phyloP scores from a whole-genome alignment of 2,329 filamentous ascomycete species.

The Venturia effusa region DNA sequence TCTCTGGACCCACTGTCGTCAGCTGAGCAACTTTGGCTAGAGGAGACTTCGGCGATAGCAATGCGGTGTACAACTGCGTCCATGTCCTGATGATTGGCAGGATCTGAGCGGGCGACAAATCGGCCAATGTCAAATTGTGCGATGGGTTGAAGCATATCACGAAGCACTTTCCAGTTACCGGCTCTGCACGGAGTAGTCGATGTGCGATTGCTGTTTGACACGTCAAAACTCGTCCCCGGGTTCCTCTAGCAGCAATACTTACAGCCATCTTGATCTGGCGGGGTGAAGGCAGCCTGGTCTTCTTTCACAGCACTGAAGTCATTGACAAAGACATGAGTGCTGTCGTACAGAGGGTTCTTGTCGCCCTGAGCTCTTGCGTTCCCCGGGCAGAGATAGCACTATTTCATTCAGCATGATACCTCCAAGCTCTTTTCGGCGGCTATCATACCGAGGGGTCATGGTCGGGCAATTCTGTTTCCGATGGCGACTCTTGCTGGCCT shows the following conservation, averaged over 20 bases:
- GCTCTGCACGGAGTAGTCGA: constrained; percentile 67
- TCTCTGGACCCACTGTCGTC: constrained; percentile 33
- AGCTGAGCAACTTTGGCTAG: constrained; percentile 37
- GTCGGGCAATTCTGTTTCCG: constrained; percentile 47
- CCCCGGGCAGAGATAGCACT: constrained; percentile 91
- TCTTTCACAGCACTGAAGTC: constrained; percentile 97
- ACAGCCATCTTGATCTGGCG: constrained; percentile 40
- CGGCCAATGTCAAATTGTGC: constrained; percentile 86
- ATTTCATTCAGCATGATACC: constrained; percentile 12
- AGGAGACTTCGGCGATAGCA: constrained; percentile 63
- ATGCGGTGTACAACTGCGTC: constrained; percentile 78
- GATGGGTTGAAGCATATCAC: constrained; percentile 88
- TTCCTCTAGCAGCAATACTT: constrained; percentile 15
- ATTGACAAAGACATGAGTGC: constrained; percentile 91
- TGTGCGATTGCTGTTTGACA: constrained; percentile 53
- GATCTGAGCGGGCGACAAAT: constrained; percentile 69
- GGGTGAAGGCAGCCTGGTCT: constrained; percentile 68
- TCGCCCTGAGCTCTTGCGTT: constrained; percentile 85
- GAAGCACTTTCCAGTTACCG: constrained; percentile 92
- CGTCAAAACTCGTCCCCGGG: not conserved
- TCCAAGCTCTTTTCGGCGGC: constrained; percentile 6
- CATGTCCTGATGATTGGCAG: constrained; percentile 78
- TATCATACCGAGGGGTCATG: constrained; percentile 55
- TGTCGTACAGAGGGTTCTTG: constrained; percentile 72
- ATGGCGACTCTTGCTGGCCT: constrained; percentile 37